Evolutionary conservation across 2,329 filamentous ascomycete species (phyloP).

Genomic region (Pseudogymnoascus sp.): DNA sequence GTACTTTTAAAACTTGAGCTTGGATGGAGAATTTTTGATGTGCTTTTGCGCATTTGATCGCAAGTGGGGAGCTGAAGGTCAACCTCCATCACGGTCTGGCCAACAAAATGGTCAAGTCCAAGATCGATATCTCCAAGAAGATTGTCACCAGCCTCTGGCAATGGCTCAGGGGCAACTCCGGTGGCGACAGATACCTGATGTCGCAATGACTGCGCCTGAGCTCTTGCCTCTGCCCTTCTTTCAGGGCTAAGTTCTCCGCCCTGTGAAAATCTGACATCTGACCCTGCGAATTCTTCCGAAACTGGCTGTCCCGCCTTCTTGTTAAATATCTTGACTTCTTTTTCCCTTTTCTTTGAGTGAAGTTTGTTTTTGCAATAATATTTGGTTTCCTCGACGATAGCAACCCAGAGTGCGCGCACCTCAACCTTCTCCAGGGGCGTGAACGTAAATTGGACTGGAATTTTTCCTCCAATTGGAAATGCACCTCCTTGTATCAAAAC

Average conservation of each 20-base stretch:
- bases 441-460: conserved; percentile 68
- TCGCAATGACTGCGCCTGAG: conserved; percentile 27
- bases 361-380: conserved; percentile 62
- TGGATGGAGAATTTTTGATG: conserved; percentile 53
- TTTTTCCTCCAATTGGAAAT: conserved; percentile 61
- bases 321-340: conserved; percentile 63
- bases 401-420: conserved; percentile 66
- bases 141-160: conserved; percentile 41
- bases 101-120: conserved; percentile 50
- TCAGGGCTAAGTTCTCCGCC: conserved; percentile 59
- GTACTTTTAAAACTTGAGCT: conserved; percentile 68
- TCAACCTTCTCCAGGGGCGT: conserved; percentile 67
- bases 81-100: conserved; percentile 69
- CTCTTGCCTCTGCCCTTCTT: conserved; percentile 22
- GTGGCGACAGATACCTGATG: conserved; percentile 41
- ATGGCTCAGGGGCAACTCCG: conserved; percentile 35
- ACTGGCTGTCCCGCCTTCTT: conserved; percentile 58
- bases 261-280: conserved; percentile 55
- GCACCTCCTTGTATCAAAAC: conserved; percentile 54
- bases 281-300: conserved; percentile 56
- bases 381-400: conserved; percentile 64
- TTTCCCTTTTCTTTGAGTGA: conserved; percentile 58
- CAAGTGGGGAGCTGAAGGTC: conserved; percentile 66
- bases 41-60: conserved; percentile 56
- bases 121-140: conserved; percentile 53